Conservation (phyloP, 2,329 filamentous ascomycete species). For the Pseudogymnoascus sp. region DNA sequence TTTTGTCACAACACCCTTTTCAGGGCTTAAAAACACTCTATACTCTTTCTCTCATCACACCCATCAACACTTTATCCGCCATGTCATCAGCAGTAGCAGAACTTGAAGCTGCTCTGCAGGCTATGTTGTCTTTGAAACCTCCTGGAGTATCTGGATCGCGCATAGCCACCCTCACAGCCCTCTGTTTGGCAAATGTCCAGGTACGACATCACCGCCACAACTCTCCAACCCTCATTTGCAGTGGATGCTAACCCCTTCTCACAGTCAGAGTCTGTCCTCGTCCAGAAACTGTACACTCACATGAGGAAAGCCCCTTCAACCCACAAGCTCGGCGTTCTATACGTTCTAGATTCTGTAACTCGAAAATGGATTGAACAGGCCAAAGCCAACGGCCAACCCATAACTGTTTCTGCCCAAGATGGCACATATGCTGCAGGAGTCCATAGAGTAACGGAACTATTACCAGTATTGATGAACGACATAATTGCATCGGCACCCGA, state of each 20-base stretch:
- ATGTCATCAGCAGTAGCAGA: constrained; percentile 86
- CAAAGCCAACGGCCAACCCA: constrained; percentile 74
- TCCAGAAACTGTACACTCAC: constrained; percentile 94
- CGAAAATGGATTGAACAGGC: constrained; percentile 98
- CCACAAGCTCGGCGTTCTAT: constrained; percentile 97
- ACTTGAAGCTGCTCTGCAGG: constrained; percentile 82
- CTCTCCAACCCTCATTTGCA: constrained; percentile 17
- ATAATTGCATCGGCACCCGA: constrained; percentile 81
- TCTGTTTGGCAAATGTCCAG: constrained; percentile 87
- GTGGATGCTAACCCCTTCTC: constrained; percentile 18
- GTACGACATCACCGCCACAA: constrained; percentile 44
- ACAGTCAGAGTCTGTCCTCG: constrained; percentile 87
- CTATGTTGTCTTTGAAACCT: constrained; percentile 84
- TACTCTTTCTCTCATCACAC: constrained; percentile 14
- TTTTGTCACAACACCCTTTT: constrained; percentile 3
- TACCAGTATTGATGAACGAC: constrained; percentile 92
- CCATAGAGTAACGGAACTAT: constrained; percentile 90
- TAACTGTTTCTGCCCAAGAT: constrained; percentile 74
- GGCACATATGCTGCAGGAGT: constrained; percentile 94
- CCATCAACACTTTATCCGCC: constrained; percentile 24
- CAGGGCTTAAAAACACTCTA: background rate
- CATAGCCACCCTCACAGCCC: constrained; percentile 77
- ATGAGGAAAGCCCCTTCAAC: constrained; percentile 92
- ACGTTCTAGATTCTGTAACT: constrained; percentile 99
- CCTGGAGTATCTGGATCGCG: constrained; percentile 91